Evolutionary conservation across 1,139 yeast genomes (phyloP).

Genomic region (Candida pseudoviswanathii): DNA sequence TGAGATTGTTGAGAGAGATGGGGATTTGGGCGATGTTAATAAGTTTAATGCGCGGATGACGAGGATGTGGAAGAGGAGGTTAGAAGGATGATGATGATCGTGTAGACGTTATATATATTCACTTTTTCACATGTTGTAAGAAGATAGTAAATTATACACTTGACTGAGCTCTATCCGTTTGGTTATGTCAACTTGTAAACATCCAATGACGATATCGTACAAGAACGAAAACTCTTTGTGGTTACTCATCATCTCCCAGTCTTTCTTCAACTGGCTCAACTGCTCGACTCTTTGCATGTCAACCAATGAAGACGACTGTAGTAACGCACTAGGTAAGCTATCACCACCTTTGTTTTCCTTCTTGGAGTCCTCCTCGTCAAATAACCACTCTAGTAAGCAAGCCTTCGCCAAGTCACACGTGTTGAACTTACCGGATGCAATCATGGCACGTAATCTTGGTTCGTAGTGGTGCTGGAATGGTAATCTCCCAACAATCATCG

Average conservation of each 20-base stretch:
- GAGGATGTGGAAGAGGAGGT: constrained; percentile 12
- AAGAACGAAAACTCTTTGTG: constrained; percentile 31
- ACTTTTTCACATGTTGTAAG: background rate
- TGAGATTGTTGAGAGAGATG: constrained; percentile 21
- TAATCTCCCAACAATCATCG: constrained; percentile 70
- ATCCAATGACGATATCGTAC: constrained; percentile 52
- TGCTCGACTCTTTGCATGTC: constrained; percentile 25
- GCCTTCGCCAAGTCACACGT: constrained; percentile 39
- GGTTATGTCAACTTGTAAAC: constrained; percentile 54
- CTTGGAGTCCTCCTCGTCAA: constrained; percentile 18
- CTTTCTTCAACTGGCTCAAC: constrained; percentile 17
- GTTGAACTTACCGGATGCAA: constrained; percentile 67
- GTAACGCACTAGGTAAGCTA: constrained; percentile 14
- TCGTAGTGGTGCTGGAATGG: constrained; percentile 86
- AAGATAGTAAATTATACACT: constrained; percentile 3
- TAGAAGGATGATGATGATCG: too few species aligned
- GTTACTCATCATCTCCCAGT: constrained; percentile 24
- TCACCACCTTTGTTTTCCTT: constrained; percentile 12
- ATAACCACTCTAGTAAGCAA: constrained; percentile 31
- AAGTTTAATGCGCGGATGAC: constrained; percentile 23
- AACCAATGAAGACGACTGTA: constrained; percentile 23
- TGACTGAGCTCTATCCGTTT: constrained; percentile 28
- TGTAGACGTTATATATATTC: too few species aligned
- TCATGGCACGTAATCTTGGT: constrained; percentile 74
- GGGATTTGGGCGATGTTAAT: constrained; percentile 21